Evolutionary conservation across 345 rosid genomes (phyloP), one percentile per base, ranked within the genome.

Genomic region (Syzygium grande): DNA sequence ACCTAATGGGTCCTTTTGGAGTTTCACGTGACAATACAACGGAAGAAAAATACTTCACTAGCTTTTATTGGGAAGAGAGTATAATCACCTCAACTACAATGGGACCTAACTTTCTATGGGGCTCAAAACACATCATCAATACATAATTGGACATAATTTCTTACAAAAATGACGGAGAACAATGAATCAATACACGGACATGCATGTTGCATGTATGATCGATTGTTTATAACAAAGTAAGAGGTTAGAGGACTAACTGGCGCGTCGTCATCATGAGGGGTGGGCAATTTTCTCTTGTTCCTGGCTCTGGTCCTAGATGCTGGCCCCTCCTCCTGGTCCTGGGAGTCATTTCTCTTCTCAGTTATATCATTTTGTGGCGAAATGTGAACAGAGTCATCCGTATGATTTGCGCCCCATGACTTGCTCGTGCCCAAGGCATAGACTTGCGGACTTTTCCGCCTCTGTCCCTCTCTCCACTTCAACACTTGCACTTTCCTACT

Each of bases 361-460:
- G 83, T 41, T 1, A 38, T 34, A 38, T 73, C n/a, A 41, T 53
- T 49, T 29, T 84, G 56, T 63, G 54, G 56, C 17, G 17, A 52
- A 49, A 87, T 73, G 22, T 2, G 4, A 73, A 73, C 49, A 34
- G 83, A 38, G 49, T 73, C 83, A 38, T 61, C 85, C 86, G 51
- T 88, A 49, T 78, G 89, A 86, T 84, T 90, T 41, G 73, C 41
- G 87, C 58, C 90, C 90, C 59, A 91, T 86, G 91, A 88, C 84
- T 93, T 91, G 86, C 90, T 86, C 38, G 86, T 89, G 88, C 87
- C 91, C 87, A 92, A 86, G 84, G 92, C 92, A 86, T 90, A 92
- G 86, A 92, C 91, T 85, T 92, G 88, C 43, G 94, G 92, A 89
- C 94, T 73, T 73, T 73, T 94, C 89, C 91, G 91, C 88, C 93